Evolutionary conservation across 768 basidiomycete genomes (phyloP), one percentile per base, ranked within the genome.

Genomic region (Leccinum ochraceum): DNA sequence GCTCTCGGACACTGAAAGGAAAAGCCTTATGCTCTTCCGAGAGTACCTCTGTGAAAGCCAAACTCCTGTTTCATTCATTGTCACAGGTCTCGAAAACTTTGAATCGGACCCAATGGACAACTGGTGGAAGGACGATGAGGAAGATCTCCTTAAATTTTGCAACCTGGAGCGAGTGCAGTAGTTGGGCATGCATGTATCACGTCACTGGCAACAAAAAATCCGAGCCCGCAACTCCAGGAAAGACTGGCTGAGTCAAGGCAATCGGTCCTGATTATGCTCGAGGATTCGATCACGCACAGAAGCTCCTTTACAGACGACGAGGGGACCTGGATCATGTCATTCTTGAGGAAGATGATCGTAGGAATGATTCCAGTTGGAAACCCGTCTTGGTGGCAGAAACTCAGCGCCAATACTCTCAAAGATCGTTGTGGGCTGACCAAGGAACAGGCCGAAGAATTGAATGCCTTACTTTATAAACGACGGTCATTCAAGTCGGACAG

Each of bases 11-110:
- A 60, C 72, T 4, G 64, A 71, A 42, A 17, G 3, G 57, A 67
- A 70, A 20, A 75, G 67, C 62, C 76, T 77, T 63, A 24, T 2
- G 46, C 63, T 78, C 14, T 78, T 79, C 58, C 64, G 69, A 20
- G 71, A 80, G 32, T 68, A 77, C 46, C 72, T 80, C 30, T 80
- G 80, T 63, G 69, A 66, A 24, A 53, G 65, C 22, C 60, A 70
- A 49, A 74, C 80, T 9, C 79, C 80, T 4, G 69, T 76, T 16
- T 69, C 76, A 1, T 57, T 80, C 14, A 69, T 76, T 9, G 65
- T 80, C 37, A 80, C 78, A 3, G 72, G 75, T 28, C 72, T 80
- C 10, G 79, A 79, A 57, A 17, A 42, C 37, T 9, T 55, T 24
- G 39, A 9, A 39, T 17, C 16, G 39, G 48, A 20, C 5, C 55